Base-by-base conservation (phyloP, 192 early-diverging fungal genomes). In the Backusella tarrabulga region DNA sequence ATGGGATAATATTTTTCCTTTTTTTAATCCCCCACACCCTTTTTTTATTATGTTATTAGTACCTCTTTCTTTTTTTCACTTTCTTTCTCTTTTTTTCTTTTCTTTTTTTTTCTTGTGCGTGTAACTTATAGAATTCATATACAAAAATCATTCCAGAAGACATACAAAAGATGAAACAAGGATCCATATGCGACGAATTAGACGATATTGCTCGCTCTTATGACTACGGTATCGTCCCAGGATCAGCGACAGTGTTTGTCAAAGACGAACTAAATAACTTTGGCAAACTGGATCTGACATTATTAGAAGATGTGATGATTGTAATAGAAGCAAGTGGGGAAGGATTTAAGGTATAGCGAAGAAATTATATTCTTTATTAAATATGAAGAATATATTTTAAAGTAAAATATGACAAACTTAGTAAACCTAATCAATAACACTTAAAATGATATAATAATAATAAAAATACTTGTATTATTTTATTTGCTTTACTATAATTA, bases 161-260 rank as follows among this genome's bases (percentile, higher is more conserved):
- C 68, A 50, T 40, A 44, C 5, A 44, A 21, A 50, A 50, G 46
- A 50, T 73, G 67, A 67, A 21, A 72, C 54, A 42, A 32, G 34
- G 21, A 40, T 67, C 35, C 42, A 26, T 74, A 66, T 29, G 56
- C 15, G 72, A 78, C 29, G 77, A 78, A 67, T 34, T 78, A 29
- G 56, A 73, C 12, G 72, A 71, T 34, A 78, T 78, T 26, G 66
- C 63, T 8, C 60, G 54, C n/a, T 71, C 72, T 9, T 78, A 73
- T 26, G 72, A 78, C 44, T 78, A 73, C 68, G 77, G 77, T 3
- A 78, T 78, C 34, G 77, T 78, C 9, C 77, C 77, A 4, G 71
- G 71, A 23, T 78, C 77, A 36, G 77, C 72, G 26, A 67, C 77
- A 36, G 66, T 78, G 26, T 78, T 73, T 50, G 71, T 73, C 1